These are phyloP conservation scores for Echria macrotheca DNA, from an alignment of 495 filamentous ascomycete species.

Conservation along the genomic window DNA sequence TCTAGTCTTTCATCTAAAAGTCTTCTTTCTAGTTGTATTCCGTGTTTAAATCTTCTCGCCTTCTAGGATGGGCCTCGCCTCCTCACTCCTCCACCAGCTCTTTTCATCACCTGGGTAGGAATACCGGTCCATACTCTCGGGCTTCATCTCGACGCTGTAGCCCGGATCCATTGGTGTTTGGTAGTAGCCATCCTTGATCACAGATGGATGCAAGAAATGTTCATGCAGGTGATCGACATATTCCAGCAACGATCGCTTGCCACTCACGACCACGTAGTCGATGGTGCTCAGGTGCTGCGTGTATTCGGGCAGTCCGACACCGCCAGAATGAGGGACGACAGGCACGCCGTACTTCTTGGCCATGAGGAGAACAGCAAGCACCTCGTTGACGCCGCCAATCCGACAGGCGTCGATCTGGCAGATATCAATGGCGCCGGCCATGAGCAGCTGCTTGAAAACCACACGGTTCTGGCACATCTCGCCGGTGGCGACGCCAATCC, in stretches of 20 bases:
- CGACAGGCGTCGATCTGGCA: slow-evolving; percentile 91
- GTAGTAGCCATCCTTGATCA: slow-evolving; percentile 81
- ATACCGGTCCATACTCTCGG: slow-evolving; percentile 75
- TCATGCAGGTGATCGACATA: slow-evolving; percentile 93
- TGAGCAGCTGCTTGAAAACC: slow-evolving; percentile 87
- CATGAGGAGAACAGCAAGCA: slow-evolving; percentile 83
- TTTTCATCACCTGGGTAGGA: slow-evolving; percentile 70
- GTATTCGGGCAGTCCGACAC: slow-evolving; percentile 89
- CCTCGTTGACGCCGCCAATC: slow-evolving; percentile 88
- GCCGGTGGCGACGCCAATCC: slow-evolving; percentile 84
- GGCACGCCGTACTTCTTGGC: slow-evolving; percentile 81
- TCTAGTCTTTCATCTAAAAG: no score
- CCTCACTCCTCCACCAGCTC: slow-evolving; percentile 76
- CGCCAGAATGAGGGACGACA: slow-evolving; percentile 83
- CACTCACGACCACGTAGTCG: slow-evolving; percentile 85
- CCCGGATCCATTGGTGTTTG: slow-evolving; percentile 76
- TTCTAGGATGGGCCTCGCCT: slow-evolving; percentile 62
- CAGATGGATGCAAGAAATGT: slow-evolving; percentile 78
- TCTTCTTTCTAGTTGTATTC: no score
- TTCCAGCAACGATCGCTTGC: slow-evolving; percentile 76
- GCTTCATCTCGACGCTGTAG: slow-evolving; percentile 91
- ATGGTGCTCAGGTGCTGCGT: slow-evolving; percentile 92
- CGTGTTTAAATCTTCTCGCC: slow-evolving; percentile 47
- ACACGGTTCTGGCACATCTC: slow-evolving; percentile 97
- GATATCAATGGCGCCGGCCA: slow-evolving; percentile 73